Evolutionary conservation across 345 rosid species (phyloP), one percentile per base, ranked within the genome.

Genomic region (Euphorbia peplus): DNA sequence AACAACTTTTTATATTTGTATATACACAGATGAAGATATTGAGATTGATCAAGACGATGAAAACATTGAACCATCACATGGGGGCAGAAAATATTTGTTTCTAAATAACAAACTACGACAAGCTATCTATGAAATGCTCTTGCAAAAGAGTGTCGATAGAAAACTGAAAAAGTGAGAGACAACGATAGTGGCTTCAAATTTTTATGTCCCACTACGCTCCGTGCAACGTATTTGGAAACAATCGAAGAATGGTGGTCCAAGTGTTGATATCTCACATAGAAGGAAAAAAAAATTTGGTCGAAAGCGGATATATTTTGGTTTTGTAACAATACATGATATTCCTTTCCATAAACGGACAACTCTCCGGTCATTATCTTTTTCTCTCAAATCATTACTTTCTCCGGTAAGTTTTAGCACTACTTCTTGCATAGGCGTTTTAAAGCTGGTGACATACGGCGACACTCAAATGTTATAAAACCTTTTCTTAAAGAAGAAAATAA

Each of bases 401-500:
- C 5, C 7, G 0, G 8, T 25, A 24, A 55, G 25, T 12, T 22
- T 55, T 4, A 8, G 60, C 29, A 55, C 3, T 4, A 22, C 8
- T 29, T 11, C 60, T 22, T 55, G 26, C 5, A 4, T 22, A 55
- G 60, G 12, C 58, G 25, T 22, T 1, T 55, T 0, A 1, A 55
- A 55, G 0, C 2, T 0, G 60, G 60, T 22, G 16, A 24, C 1
- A 55, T 55, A 5, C 30, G 60, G 2, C 6, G 14, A 21, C 60
- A 55, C 11, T 53, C 57, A 21, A 53, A 53, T 53, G 57, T 24
- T 53, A 53, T 53, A 16, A 53, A 53, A 24, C 25, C 60, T 22
- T 22, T 55, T 55, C 16, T 55, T 2, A 55, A 55, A 32, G 32
- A 55, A 55, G 60, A 55, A 55, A 55, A 55, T 25, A 55, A 55